Base-by-base conservation (phyloP, 257 asterid species). In the Fraxinus cuspidata region DNA sequence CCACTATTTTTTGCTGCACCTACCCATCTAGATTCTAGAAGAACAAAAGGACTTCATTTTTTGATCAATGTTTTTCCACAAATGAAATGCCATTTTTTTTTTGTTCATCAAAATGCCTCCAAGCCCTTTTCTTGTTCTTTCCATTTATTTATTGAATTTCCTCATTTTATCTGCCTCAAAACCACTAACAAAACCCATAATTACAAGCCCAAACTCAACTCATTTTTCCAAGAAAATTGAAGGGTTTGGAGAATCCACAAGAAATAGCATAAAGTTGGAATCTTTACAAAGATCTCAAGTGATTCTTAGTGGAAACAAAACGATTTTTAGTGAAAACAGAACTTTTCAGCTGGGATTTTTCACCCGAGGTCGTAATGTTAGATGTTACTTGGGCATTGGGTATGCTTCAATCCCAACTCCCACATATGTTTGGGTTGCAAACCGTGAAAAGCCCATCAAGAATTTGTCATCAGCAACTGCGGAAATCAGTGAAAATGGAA, bases 311-410 rank as follows among this genome's bases (percentile, higher is more conserved):
- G 92, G 92, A 21, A 88, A 91, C 71, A 18, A 66, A 44, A 81
- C 89, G 8, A 69, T 89, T 49, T 75, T 79, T 42, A 93, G 97
- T 37, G 89, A 76, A 11, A 87, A 88, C 86, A 83, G 25, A 64
- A 87, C 92, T 28, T 93, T 90, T 73, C 75, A 64, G 86, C 56
- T 87, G 71, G 96, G 97, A 0, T 88, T 93, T 64, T 93, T 93
- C 88, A 72, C 86, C 72, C 87, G 85, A 28, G 80, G 83, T 7
- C 87, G 83, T 38, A 87, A 76, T 28, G 51, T 53, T 7, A 84
- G n/a, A 23, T 91, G 97, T 92, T 93, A 90, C 72, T 82, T 91
- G 1, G 97, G 97, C 60, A 88, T 93, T 77, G 84, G 94, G 92
- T 91, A 91, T 73, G 91, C 88, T 85, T 86, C 96, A 23, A 83